phyloP scores from a whole-genome alignment of 169 alveolate genomes.

The Eimeria falciformis region DNA sequence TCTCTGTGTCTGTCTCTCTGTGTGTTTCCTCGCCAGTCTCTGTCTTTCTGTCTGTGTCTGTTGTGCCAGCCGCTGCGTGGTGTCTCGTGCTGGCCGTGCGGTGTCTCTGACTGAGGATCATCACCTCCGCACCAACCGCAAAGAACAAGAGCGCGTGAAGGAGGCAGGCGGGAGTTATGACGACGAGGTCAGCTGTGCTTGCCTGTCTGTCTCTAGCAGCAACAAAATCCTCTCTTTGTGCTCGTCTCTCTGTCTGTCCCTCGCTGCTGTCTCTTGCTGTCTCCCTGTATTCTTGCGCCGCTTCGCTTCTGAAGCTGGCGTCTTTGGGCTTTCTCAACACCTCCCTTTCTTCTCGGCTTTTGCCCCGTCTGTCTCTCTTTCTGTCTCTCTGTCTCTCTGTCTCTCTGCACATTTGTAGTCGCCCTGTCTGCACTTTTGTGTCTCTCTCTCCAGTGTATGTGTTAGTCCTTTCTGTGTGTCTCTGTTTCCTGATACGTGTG shows the following conservation, averaged over 20 bases:
- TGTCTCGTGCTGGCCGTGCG: slow-evolving; percentile 80
- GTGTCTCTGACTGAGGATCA: slow-evolving; percentile 79
- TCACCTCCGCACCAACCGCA: slow-evolving; percentile 74
- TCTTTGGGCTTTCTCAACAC: neutral
- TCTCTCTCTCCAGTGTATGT: too few species aligned
- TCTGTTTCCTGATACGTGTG: too few species aligned
- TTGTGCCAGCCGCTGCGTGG: slow-evolving; percentile 77
- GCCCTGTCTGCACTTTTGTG: too few species aligned
- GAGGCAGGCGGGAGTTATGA: slow-evolving; percentile 81
- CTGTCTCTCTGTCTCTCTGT: too few species aligned
- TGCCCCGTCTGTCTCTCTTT: too few species aligned
- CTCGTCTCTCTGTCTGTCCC: neutral
- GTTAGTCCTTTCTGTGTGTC: too few species aligned
- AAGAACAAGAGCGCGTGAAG: slow-evolving; percentile 79
- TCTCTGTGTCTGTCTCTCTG: neutral
- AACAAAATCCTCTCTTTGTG: neutral
- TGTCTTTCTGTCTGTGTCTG: neutral
- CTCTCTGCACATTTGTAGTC: too few species aligned
- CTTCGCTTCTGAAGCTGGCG: neutral
- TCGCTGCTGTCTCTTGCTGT: neutral
- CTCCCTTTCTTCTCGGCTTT: too few species aligned
- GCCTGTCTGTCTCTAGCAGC: neutral
- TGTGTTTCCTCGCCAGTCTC: neutral
- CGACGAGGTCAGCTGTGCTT: slow-evolving; percentile 63
- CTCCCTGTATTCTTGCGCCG: too few species aligned